These are phyloP conservation scores for Cordyceps militaris DNA, from an alignment of 2,329 filamentous ascomycete genomes.

Conservation along the genomic window DNA sequence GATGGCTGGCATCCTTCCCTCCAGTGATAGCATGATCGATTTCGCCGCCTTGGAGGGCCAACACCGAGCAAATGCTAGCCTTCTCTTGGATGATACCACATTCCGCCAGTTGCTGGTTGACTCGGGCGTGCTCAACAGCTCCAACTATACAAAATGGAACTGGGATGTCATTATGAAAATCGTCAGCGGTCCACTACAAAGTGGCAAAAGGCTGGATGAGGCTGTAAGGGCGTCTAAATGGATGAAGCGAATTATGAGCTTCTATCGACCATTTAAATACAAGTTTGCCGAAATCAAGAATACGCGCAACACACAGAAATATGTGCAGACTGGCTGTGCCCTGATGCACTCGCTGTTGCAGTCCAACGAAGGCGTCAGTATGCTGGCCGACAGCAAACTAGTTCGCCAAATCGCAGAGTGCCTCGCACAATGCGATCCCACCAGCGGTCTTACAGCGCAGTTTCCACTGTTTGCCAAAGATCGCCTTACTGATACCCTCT, in stretches of 20 bases:
- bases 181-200: conserved; percentile 86
- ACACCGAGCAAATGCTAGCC: conserved; percentile 41
- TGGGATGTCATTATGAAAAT: conserved; percentile 90
- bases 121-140: conserved; percentile 78
- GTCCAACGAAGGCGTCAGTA: conserved; percentile 75
- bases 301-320: conserved; percentile 88
- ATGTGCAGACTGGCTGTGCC: conserved; percentile 82
- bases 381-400: conserved; percentile 85
- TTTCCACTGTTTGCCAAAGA: conserved; percentile 84
- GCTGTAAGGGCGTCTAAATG: conserved; percentile 94
- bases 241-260: conserved; percentile 87
- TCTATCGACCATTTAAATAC: conserved; percentile 95
- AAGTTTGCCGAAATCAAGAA: conserved; percentile 86
- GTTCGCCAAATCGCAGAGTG: conserved; percentile 93
- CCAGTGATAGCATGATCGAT: conserved; percentile 39
- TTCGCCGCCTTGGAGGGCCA: conserved; percentile 49
- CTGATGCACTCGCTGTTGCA: conserved; percentile 81
- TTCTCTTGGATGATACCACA: conserved; percentile 51
- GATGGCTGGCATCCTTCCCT: conserved; percentile 31
- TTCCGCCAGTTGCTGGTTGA: conserved; percentile 64
- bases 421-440: conserved; percentile 87
- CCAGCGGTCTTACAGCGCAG: conserved; percentile 68
- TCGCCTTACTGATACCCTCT: conserved; percentile 77
- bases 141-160: conserved; percentile 93
- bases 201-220: conserved; percentile 86